These are phyloP conservation scores for Baorangia bicolor DNA, from an alignment of 768 basidiomycete species.

Conservation along the genomic window DNA sequence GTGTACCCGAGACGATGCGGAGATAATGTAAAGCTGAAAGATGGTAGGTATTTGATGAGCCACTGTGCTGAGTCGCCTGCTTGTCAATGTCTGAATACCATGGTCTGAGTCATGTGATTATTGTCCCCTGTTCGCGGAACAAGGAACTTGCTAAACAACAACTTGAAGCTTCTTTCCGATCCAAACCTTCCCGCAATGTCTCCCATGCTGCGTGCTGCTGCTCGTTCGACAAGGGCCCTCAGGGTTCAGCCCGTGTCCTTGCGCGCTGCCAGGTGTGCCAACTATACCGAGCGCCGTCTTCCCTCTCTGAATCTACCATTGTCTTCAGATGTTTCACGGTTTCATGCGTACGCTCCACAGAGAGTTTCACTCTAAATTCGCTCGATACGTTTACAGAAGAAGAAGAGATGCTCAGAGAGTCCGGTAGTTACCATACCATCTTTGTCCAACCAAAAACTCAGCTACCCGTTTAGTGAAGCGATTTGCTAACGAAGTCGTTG, in stretches of 20 bases:
- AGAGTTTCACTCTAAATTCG: conserved; percentile 46
- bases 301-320: not conserved
- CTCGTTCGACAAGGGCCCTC: conserved; percentile 14
- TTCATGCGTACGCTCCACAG: conserved; percentile 28
- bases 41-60: not conserved
- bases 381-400: conserved; percentile 89
- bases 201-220: conserved; percentile 27
- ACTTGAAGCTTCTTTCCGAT: not conserved
- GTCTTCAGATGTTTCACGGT: conserved; percentile 23
- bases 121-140: conserved; percentile 2
- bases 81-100: not conserved
- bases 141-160: not conserved
- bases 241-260: not conserved
- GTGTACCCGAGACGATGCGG: not conserved
- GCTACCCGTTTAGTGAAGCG: conserved; percentile 62
- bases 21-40: not conserved
- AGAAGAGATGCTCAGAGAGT: conserved; percentile 89
- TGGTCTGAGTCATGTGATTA: conserved; percentile 23
- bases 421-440: conserved; percentile 51
- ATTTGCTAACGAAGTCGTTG: conserved; percentile 88
- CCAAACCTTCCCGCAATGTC: not conserved
- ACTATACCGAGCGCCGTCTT: not conserved
- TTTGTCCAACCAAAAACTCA: not conserved
- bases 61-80: not conserved
- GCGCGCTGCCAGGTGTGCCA: conserved; percentile 19